These are phyloP conservation scores for Amaranthus hypochondriacus DNA, from an alignment of 148 eudicot genomes.

Conservation along the genomic window DNA sequence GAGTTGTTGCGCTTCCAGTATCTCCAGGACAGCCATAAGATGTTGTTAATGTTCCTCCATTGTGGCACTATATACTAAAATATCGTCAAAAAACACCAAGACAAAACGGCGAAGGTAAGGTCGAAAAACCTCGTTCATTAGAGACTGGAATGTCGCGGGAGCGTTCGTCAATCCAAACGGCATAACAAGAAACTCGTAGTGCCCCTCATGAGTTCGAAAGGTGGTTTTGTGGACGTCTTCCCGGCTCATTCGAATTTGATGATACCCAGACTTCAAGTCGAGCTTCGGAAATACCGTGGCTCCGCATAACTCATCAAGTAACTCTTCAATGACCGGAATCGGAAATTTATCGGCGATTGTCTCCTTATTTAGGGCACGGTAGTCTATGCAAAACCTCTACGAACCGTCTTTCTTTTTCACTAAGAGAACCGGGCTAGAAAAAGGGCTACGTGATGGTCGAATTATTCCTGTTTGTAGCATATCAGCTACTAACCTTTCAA, in stretches of 20 bases:
- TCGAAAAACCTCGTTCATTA: not conserved
- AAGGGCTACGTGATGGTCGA: no score
- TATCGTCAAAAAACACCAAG: constrained; percentile 2
- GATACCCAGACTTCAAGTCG: not conserved
- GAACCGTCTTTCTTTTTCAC: no score
- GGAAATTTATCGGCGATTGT: no score
- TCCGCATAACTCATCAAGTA: not conserved
- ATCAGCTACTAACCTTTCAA: no score
- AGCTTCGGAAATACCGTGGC: not conserved
- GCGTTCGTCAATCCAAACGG: not conserved
- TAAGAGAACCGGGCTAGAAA: no score
- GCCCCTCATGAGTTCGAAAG: not conserved
- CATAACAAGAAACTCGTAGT: not conserved
- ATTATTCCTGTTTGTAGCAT: no score
- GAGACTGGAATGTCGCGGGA: not conserved
- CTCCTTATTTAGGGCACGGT: no score
- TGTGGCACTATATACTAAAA: not conserved
- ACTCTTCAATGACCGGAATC: no score
- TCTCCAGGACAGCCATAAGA: not conserved
- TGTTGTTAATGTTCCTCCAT: not conserved
- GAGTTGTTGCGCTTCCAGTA: not conserved
- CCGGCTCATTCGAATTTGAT: not conserved
- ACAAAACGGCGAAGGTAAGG: not conserved
- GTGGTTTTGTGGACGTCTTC: not conserved
- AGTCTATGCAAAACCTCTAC: no score